phyloP scores from a whole-genome alignment of 768 basidiomycete genomes.

The Auricularia sp. region DNA sequence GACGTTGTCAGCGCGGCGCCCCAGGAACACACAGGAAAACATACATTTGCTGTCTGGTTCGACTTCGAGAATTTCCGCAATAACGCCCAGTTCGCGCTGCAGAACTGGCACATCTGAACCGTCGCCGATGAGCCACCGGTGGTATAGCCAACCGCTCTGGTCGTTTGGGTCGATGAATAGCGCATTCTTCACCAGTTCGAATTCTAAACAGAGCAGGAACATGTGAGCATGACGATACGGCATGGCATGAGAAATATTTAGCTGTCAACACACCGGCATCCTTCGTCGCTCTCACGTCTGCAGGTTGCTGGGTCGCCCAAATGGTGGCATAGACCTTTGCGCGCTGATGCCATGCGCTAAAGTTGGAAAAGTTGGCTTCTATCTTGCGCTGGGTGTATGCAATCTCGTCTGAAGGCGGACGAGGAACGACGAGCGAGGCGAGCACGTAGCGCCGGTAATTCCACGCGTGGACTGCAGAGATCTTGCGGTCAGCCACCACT shows the following conservation, averaged over 20 bases:
- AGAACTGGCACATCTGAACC: conserved; percentile 51
- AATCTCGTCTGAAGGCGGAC: conserved; percentile 58
- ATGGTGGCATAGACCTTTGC: conserved; percentile 65
- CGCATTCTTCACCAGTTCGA: conserved; percentile 85
- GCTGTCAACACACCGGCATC: conserved; percentile 49
- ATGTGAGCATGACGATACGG: not conserved
- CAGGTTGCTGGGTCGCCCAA: conserved; percentile 32
- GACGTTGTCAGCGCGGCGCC: conserved; percentile 5
- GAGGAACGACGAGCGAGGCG: conserved; percentile 50
- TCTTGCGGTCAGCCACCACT: not conserved
- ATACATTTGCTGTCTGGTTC: conserved; percentile 91
- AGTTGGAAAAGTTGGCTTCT: conserved; percentile 89
- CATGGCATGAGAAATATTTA: not conserved
- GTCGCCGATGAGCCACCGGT: conserved; percentile 87
- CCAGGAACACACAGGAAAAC: conserved; percentile 14
- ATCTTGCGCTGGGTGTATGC: conserved; percentile 86
- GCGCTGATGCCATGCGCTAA: conserved; percentile 98
- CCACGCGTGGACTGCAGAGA: conserved; percentile 78
- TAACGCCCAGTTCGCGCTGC: conserved; percentile 63
- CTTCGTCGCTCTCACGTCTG: conserved; percentile 28
- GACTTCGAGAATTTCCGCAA: conserved; percentile 75
- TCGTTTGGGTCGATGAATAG: conserved; percentile 95
- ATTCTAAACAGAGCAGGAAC: conserved; percentile 47
- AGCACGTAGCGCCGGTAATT: conserved; percentile 85
- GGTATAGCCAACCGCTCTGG: conserved; percentile 97